Evolutionary conservation across 2,329 filamentous ascomycete species (phyloP), one percentile per base, ranked within the genome.

Genomic region (Dactylellina leptospora): DNA sequence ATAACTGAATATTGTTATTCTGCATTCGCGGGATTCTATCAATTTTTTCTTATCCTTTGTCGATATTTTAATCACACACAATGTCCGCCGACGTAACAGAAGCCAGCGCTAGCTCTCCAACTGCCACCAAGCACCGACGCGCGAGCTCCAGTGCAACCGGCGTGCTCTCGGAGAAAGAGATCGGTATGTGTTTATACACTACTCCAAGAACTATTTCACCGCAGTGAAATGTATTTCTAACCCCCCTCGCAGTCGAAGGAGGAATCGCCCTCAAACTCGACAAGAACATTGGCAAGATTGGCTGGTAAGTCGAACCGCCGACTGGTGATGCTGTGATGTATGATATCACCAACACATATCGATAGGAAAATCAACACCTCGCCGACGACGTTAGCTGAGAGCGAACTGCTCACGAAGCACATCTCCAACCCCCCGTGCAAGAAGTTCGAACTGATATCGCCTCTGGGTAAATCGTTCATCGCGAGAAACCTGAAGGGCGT

Each of bases 331-430:
- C n/a, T 48, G 47, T 60, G 56, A 70, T 48, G 10, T 59, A 63
- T 54, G 28, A 36, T 44, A 10, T 4, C 18, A 38, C 36, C 20
- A 9, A 9, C n/a, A 36, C n/a, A 36, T 36, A 36, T 36, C 30
- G 30, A 36, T 36, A 97, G 93, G 93, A 96, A 95, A 83, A 89
- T 97, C 80, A 97, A 97, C 86, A 90, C 88, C 60, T 93, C 92
- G 33, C 86, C 92, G 42, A 82, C 84, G 73, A 93, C 97, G 27
- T 20, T 40, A 13, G 38, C 25, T 4, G 93, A 97, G 76, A 89
- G 90, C 78, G 88, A 93, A 27, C 86, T 90, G 74, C 87, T 97
- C 76, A 93, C 93, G 83, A 88, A 93, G 80, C 83, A 85, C 73
- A 87, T 97, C 76, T 89, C 90, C 77, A 88, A 83, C 73, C 93